Evolutionary conservation across 306 rosid species (phyloP), one percentile per base, ranked within the genome.

Genomic region (Alnus glutinosa): DNA sequence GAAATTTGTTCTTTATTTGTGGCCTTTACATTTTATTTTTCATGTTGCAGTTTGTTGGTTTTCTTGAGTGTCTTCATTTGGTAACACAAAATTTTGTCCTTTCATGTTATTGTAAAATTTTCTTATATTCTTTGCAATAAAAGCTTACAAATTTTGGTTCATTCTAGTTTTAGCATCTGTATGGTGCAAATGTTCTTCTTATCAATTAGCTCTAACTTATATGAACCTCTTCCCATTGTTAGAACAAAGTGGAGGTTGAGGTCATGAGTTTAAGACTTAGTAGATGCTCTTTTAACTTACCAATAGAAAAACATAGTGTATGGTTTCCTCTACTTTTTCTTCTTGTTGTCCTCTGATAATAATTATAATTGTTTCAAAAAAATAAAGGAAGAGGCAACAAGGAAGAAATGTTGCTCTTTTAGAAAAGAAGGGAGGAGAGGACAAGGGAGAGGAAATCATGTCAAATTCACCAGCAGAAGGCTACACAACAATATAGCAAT

Each of bases 381-480:
- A 59, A 59, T 0, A 1, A 16, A 59, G 54, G 71, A 73, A 77
- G 19, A 28, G 55, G 28, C 62, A 37, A 30, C 7, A 58, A 48
- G 44, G 57, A 57, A 46, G 58, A 54, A 71, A 64, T 66, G 75
- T 32, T 66, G 63, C 66, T 18, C 46, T 9, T 52, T 23, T 16
- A 58, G 15, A 69, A 55, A 19, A 66, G 34, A n/a, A 69, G 36
- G 54, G 80, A 59, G 76, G 75, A 70, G n/a, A 46, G 7, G 16
- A 50, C 55, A 8, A 19, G 63, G 73, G 50, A 57, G 51, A 69
- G 74, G 74, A 50, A 69, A 57, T 70, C 71, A 76, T 70, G 49
- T 69, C 73, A 74, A 75, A 63, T 13, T 69, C 73, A 71, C 75
- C 49, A n/a, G 64, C 49, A 71, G 75, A 79, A 79, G 73, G 58